Percentiles rank a stretch among this genome's conserved stretches.
Evolutionary conservation across 192 early-diverging fungal species (phyloP).

Genomic region (Oehlia diaphana): DNA sequence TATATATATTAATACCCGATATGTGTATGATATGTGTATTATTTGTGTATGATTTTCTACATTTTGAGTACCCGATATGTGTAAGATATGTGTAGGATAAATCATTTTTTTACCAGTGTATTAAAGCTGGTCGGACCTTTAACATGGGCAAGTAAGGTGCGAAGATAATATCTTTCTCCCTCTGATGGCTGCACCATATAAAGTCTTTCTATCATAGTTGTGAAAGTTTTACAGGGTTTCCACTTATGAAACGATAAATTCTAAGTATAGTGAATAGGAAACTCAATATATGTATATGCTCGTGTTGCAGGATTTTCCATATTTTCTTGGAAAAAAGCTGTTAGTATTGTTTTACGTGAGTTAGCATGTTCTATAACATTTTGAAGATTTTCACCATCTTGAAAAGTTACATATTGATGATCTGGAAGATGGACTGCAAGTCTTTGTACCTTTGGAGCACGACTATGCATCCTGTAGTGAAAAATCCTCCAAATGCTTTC

Average conservation of each 20-base stretch:
- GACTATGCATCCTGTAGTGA: conserved; percentile 28
- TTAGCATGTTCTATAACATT: not conserved
- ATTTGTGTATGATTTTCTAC: too few relatives aligned
- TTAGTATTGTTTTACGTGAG: not conserved
- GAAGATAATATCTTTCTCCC: conserved; percentile 36
- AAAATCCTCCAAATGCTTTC: conserved; percentile 36
- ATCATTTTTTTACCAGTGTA: too few relatives aligned
- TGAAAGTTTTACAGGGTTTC: not conserved
- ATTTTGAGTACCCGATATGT: too few relatives aligned
- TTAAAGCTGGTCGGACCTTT: conserved; percentile 5
- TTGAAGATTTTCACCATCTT: not conserved
- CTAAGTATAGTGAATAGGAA: conserved; percentile 18
- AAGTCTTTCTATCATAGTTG: conserved; percentile 13
- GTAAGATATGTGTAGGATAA: too few relatives aligned
- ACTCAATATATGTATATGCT: not conserved
- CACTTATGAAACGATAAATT: not conserved
- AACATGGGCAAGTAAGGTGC: conserved; percentile 25
- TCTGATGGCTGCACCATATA: conserved; percentile 22
- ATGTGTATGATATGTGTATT: too few relatives aligned
- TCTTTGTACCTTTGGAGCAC: conserved; percentile 12
- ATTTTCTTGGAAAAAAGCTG: conserved; percentile 27
- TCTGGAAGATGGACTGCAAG: conserved; percentile 27
- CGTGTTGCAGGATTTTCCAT: not conserved
- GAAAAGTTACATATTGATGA: not conserved
- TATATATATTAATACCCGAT: too few relatives aligned